Evolutionary conservation across 169 alveolate species (phyloP), one percentile per base, ranked within the genome.

Genomic region (Cryptosporidium felis): DNA sequence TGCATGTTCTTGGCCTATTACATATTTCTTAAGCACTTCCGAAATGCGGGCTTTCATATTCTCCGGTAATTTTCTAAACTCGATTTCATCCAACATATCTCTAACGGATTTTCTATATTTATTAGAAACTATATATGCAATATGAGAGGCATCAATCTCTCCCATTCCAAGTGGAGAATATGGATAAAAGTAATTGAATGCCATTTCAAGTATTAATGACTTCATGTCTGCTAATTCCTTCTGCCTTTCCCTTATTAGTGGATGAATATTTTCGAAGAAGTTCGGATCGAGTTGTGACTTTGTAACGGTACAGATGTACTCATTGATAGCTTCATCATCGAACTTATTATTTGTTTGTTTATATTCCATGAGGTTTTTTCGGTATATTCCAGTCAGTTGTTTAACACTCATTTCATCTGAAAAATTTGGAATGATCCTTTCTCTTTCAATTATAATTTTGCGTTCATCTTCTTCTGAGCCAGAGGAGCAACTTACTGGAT

Each of bases 121-220:
- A n/a, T 63, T 46, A 8, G 80, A 63, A 18, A 63, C 21, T 26
- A 63, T 45, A 63, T 26, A 63, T 23, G 80, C 80, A 36, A 63
- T 63, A 44, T 63, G 80, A 28, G 80, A 41, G 5, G 80, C 80
- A 44, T 63, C 80, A 18, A 63, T 45, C 44, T 63, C 80, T 21
- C 80, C 80, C 42, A 63, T 63, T 5, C 60, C 60, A 18, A 45
- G 42, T 10, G 80, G 80, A 26, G 62, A 38, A 5, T 42, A 42
- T 3, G 60, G 32, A 18, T n/a, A 41, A 16, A 28, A 18, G 8
- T 40, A 63, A 44, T 63, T 42, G 14, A 63, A 42, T 4, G 80
- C 9, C 46, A 63, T 63, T 16, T 63, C 60, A 28, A n/a, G 42
- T 16, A 63, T 63, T 4, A 63, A 40, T 3, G 42, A 28, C 14